Evolutionary conservation across 2,329 filamentous ascomycete species (phyloP), one percentile per base, ranked within the genome.

Genomic region (Amphichorda felina): DNA sequence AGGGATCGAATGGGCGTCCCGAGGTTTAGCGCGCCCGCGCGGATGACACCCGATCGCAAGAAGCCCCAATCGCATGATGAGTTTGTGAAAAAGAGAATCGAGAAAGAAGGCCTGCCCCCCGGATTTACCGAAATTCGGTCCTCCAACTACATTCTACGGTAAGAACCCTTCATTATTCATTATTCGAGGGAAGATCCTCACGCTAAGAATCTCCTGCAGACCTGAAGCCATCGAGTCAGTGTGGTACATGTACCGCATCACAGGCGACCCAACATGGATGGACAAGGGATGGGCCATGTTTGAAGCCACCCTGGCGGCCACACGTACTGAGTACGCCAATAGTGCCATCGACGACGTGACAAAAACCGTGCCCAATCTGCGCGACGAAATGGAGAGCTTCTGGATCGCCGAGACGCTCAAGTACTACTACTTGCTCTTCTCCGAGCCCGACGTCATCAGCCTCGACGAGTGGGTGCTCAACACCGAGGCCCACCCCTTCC

Each of bases 321-420:
- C 84, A 2, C 61, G 65, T 26, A 80, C 82, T 0, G 60, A 74
- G 10, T 68, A 70, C 33, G 85, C 77, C 8, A 76, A 86, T 58
- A 79, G 75, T 9, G 83, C 82, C 26, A 73, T 91, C 37, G 57
- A 66, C 33, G 73, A 84, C 48, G 79, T 88, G 10, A 57, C 68
- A 17, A 38, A 42, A 5, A 39, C 55, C 2, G 53, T 65, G 14
- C 56, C 66, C 1, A 48, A 47, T 8, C 60, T 67, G 37, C 52
- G 56, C 27, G 73, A 87, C 53, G 64, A 67, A 45, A 88, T 89
- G 82, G 82, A 94, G 61, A 88, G 82, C 50, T 94, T 93, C 57
- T 94, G 87, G 84, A 66, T 86, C 41, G 82, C 82, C 4, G 87
- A 94, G 66, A 94, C 86, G 28, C 63, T 94, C 46, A 95, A 94